These are phyloP conservation scores for Sclerospora graminicola DNA, from an alignment of 352 stramenopile genomes.

Conservation along the genomic window DNA sequence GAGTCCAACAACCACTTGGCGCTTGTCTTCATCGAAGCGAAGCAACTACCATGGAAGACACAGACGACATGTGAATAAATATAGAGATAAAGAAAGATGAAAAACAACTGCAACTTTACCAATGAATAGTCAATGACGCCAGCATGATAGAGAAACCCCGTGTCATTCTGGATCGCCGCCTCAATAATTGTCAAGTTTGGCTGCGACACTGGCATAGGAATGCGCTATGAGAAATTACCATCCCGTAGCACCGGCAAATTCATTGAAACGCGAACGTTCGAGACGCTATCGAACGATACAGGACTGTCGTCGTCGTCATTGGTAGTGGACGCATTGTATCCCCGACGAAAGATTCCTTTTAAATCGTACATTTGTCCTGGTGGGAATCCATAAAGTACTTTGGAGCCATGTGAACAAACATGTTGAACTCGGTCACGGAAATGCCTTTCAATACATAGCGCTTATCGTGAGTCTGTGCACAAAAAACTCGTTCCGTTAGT, in stretches of 20 bases:
- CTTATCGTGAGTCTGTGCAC: slow-evolving; percentile 63
- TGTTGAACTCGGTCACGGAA: slow-evolving; percentile 82
- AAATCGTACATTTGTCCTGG: slow-evolving; percentile 80
- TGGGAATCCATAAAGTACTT: slow-evolving; percentile 77
- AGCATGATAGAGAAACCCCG: slow-evolving; percentile 52
- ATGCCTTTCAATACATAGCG: slow-evolving; percentile 82
- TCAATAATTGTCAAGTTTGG: slow-evolving; percentile 51
- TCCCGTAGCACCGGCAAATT: slow-evolving; percentile 66
- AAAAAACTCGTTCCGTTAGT: slow-evolving; percentile 6
- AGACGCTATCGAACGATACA: slow-evolving; percentile 27
- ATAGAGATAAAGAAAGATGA: not conserved
- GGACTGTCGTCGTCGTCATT: slow-evolving; percentile 27
- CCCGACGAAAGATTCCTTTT: slow-evolving; percentile 71
- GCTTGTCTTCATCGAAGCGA: slow-evolving; percentile 71
- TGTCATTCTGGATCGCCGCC: slow-evolving; percentile 67
- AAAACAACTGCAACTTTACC: slow-evolving; percentile 23
- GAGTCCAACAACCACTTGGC: slow-evolving; percentile 59
- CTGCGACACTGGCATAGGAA: slow-evolving; percentile 65
- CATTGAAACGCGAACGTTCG: slow-evolving; percentile 38
- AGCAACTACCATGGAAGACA: slow-evolving; percentile 33
- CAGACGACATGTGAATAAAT: slow-evolving; percentile 5
- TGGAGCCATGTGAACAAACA: slow-evolving; percentile 84
- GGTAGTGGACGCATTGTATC: slow-evolving; percentile 42
- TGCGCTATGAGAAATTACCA: slow-evolving; percentile 70
- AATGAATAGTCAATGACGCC: slow-evolving; percentile 84